Evolutionary conservation across 179 eudicot species (phyloP).

Genomic region (Beta macrorhiza): DNA sequence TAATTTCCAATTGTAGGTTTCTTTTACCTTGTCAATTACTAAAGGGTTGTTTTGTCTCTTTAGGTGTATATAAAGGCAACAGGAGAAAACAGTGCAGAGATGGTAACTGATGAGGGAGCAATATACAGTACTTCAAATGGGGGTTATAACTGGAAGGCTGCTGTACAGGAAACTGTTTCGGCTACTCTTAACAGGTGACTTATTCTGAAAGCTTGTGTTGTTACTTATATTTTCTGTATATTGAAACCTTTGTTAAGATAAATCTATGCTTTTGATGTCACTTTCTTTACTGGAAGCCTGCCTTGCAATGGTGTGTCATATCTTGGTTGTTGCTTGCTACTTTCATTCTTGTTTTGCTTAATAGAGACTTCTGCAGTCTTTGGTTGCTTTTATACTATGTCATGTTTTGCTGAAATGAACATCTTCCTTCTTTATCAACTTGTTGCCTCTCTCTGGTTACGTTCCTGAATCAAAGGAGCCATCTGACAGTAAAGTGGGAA

Average conservation of each 20-base stretch:
- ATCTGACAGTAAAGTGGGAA: background rate
- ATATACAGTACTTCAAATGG: slow-evolving; percentile 85
- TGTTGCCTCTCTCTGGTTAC: background rate
- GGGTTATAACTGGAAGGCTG: slow-evolving; percentile 98
- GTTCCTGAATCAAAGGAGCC: background rate
- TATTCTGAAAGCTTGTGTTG: slow-evolving; percentile 21
- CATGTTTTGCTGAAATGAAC: background rate
- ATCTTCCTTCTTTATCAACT: background rate
- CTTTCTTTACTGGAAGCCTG: background rate
- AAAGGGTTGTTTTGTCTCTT: slow-evolving; percentile 15
- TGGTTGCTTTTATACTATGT: background rate
- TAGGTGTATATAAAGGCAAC: slow-evolving; percentile 92
- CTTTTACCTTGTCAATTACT: background rate
- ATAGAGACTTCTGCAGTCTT: background rate
- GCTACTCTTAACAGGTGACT: slow-evolving; percentile 95
- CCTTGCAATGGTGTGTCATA: background rate
- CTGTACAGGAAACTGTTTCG: slow-evolving; percentile 96
- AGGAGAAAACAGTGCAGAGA: slow-evolving; percentile 89
- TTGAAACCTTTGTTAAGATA: background rate
- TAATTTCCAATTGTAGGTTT: background rate
- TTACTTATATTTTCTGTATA: background rate
- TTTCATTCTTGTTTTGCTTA: background rate
- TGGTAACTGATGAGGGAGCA: slow-evolving; percentile 98
- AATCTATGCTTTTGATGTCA: background rate
- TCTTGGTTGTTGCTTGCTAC: background rate